Evolutionary conservation across 257 asterid species (phyloP).

Genomic region (Petunia secreta): DNA sequence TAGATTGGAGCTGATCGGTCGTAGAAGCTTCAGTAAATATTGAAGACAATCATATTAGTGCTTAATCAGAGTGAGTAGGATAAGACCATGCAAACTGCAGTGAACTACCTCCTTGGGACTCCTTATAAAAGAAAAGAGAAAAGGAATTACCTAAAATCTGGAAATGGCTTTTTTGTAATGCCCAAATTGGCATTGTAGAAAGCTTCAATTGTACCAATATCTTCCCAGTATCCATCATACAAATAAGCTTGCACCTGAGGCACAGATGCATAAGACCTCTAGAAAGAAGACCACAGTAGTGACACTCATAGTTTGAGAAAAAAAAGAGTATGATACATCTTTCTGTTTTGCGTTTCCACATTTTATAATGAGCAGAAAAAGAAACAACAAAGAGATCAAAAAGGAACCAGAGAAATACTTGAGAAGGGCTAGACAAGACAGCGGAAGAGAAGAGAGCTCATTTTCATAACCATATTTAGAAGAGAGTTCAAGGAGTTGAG

Average conservation of each 20-base stretch:
- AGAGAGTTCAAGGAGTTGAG: neutral
- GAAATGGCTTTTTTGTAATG: constrained; percentile 89
- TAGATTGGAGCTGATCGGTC: constrained; percentile 96
- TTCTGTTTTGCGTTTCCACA: neutral
- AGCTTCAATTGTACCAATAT: constrained; percentile 97
- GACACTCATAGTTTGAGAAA: neutral
- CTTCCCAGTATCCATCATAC: constrained; percentile 98
- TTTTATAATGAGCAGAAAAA: neutral
- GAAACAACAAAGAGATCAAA: neutral
- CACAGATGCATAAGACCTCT: neutral
- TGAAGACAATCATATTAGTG: constrained; percentile 28
- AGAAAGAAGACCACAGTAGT: neutral
- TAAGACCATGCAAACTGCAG: neutral
- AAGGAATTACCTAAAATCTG: constrained; percentile 75
- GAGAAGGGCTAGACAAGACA: neutral
- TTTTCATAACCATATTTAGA: neutral
- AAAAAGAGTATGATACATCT: neutral
- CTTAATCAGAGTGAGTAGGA: neutral
- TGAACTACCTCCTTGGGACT: neutral
- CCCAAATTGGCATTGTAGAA: constrained; percentile 96
- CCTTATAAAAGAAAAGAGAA: neutral
- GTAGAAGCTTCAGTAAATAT: constrained; percentile 70
- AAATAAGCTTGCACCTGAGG: constrained; percentile 90
- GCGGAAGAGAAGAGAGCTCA: neutral
- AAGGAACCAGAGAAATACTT: neutral